Base-by-base conservation (phyloP, 106 monocot species). In the Acorus calamus region DNA sequence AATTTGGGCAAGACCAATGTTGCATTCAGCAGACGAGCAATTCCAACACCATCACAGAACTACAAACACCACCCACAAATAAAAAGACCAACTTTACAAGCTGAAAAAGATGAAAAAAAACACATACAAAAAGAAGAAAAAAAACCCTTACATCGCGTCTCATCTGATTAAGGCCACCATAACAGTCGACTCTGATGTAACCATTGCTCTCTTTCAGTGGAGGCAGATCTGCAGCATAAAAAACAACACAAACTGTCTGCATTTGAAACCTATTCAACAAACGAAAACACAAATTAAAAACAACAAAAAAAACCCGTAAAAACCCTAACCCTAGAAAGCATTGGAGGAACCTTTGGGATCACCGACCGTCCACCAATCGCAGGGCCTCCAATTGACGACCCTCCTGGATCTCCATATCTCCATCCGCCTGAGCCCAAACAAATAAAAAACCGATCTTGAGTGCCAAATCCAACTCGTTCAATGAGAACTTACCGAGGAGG, bases 101-200 rank as follows among this genome's bases (percentile, higher is more conserved):
- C 3, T 2, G n/a, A 2, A 4, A 46, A 8, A 44, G 11, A 61
- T n/a, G 47, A 11, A 46, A 61, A 51, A 7, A 0, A 51, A 67
- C 47, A 62, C 52, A 4, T 63, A 68, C 46, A 71, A 28, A 78
- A 28, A 44, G 46, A 14, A 14, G n/a, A 13, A 8, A 9, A 52
- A 66, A 48, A 68, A 9, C 2, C 66, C 84, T 73, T 56, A 96
- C 94, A 71, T 96, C 90, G 11, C 94, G 94, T 52, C 94, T 69
- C 94, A 90, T 84, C 76, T 96, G 94, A 63, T 96, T 96, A 64
- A 96, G 84, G 42, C 94, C 90, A 4, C 94, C 94, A 46, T 80
- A 96, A 73, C 94, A 96, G 56, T 96, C 94, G 46, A 90, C 83
- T 58, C 90, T 75, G 53, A 96, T 79, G 70, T 78, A 96, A 9